phyloP scores from a whole-genome alignment of 2,329 filamentous ascomycete species.

The Trichoderma koningiopsis region DNA sequence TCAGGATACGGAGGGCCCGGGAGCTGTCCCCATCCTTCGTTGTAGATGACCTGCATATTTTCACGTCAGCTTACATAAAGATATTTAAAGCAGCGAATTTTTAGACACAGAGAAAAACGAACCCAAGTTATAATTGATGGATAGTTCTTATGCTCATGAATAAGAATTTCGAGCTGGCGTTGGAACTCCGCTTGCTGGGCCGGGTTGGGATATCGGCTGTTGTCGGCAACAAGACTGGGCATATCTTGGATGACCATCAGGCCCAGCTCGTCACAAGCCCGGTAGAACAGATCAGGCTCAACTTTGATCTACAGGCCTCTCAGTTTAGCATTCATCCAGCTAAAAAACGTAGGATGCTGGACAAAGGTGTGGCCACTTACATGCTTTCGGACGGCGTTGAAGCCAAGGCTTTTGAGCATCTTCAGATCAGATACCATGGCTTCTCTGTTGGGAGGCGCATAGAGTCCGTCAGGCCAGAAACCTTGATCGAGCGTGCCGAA shows the following conservation, averaged over 20 bases:
- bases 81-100: too few relatives aligned
- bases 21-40: conserved; percentile 71
- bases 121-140: conserved; percentile 68
- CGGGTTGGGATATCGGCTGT: conserved; percentile 41
- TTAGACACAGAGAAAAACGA: conserved; percentile 27
- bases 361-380: conserved; percentile 43
- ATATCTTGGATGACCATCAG: conserved; percentile 72
- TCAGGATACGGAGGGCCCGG: conserved; percentile 55
- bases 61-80: background rate
- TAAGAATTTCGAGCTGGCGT: conserved; percentile 62
- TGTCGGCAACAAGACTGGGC: conserved; percentile 56
- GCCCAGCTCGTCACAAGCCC: conserved; percentile 66
- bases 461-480: conserved; percentile 70
- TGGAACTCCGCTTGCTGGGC: conserved; percentile 65
- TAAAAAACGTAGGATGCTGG: background rate
- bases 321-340: background rate
- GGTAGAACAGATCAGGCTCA: conserved; percentile 67
- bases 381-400: conserved; percentile 73
- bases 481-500: conserved; percentile 72
- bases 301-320: conserved; percentile 60
- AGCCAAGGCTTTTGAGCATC: conserved; percentile 64
- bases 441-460: conserved; percentile 65
- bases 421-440: conserved; percentile 69
- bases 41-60: conserved; percentile 60
- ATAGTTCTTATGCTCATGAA: conserved; percentile 65